These are phyloP conservation scores for Orbilia blumenaviensis DNA, from an alignment of 2,329 filamentous ascomycete genomes.

Conservation along the genomic window DNA sequence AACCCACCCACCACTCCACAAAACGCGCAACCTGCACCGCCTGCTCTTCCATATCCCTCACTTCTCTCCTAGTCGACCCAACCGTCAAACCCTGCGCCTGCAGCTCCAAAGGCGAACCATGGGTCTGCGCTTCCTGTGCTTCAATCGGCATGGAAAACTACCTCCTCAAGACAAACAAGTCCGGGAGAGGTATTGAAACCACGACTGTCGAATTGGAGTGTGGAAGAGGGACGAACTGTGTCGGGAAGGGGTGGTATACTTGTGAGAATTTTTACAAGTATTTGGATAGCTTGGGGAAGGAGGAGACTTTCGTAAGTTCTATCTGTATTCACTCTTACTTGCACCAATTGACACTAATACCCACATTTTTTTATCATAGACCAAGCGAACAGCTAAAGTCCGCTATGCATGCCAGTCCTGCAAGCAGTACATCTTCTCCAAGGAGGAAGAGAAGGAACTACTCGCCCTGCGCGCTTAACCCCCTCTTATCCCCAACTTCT, in stretches of 20 bases:
- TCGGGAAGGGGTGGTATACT: constrained; percentile 49
- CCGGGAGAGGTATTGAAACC: constrained; percentile 15
- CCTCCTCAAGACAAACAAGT: constrained; percentile 39
- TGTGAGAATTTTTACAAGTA: constrained; percentile 52
- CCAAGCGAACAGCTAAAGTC: constrained; percentile 33
- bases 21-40: constrained; percentile 41
- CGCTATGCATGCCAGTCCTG: constrained; percentile 43
- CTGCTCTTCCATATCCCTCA: constrained; percentile 40
- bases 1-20: constrained; percentile 30
- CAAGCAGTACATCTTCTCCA: constrained; percentile 47
- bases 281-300: constrained; percentile 44
- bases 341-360: too few species aligned
- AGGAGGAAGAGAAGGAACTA: constrained; percentile 38
- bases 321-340: background rate
- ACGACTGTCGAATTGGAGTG: constrained; percentile 42
- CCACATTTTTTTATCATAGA: too few species aligned
- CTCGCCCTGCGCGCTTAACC: constrained; percentile 24
- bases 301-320: constrained; percentile 45
- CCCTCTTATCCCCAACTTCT: background rate
- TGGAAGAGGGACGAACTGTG: constrained; percentile 33
- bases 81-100: constrained; percentile 45
- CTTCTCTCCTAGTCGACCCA: constrained; percentile 38
- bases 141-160: constrained; percentile 50
- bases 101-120: constrained; percentile 46
- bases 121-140: constrained; percentile 42